Conservation (phyloP, 495 filamentous ascomycete species). For the Thozetella sp. region DNA sequence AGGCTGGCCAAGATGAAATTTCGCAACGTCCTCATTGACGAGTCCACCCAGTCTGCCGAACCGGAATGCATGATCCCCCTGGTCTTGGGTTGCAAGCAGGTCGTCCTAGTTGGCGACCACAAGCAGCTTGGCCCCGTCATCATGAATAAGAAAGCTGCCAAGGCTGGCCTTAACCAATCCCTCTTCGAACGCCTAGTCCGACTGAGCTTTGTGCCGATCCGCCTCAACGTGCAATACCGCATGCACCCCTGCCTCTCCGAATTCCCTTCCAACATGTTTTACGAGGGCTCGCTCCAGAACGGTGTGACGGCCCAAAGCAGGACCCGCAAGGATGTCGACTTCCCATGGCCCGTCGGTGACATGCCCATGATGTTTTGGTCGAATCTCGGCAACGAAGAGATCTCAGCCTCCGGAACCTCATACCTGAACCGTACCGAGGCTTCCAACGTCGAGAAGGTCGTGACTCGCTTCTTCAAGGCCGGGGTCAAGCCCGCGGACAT, state of each 20-base stretch:
- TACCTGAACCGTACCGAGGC: conserved; percentile 98
- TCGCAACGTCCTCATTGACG: conserved; percentile 95
- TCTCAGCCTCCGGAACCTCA: conserved; percentile 95
- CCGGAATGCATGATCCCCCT: conserved; percentile 99
- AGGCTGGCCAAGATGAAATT: conserved; percentile 96
- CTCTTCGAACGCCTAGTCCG: conserved; percentile 97
- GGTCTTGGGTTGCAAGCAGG: conserved; percentile 97
- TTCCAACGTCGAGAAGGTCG: conserved; percentile 95
- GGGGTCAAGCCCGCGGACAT: conserved; percentile 90
- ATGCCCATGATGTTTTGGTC: conserved; percentile 99
- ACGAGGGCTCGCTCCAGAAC: conserved; percentile 96
- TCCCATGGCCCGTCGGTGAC: conserved; percentile 94
- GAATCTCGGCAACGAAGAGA: conserved; percentile 96
- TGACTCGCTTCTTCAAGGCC: conserved; percentile 99
- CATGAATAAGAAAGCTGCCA: conserved; percentile 99
- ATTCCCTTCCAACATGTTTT: conserved; percentile 99
- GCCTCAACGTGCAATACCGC: conserved; percentile 96
- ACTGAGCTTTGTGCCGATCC: conserved; percentile 87
- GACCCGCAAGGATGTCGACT: conserved; percentile 91
- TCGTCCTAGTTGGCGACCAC: conserved; percentile 96
- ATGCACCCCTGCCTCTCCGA: conserved; percentile 99
- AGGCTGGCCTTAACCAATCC: conserved; percentile 95
- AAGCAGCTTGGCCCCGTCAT: conserved; percentile 98
- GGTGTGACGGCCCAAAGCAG: conserved; percentile 90
- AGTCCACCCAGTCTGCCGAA: conserved; percentile 98